Base-by-base conservation (phyloP, 345 rosid genomes). In the Acer saccharum region DNA sequence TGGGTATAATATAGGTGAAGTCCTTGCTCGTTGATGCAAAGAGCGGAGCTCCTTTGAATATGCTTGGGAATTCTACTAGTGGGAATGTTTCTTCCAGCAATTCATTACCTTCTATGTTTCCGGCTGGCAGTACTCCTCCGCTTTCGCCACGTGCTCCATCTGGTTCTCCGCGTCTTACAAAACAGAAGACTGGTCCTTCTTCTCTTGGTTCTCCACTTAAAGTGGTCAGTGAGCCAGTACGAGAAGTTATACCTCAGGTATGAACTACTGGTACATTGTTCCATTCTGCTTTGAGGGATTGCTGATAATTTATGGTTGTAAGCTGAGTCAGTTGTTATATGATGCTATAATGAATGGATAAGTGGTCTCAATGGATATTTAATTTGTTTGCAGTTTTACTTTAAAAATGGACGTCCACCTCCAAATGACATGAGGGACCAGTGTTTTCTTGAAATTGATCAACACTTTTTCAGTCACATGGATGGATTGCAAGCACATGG, bases 231-330 rank as follows among this genome's bases (percentile, higher is more conserved):
- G 99, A 93, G 84, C 93, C 97, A 69, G 86, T 86, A 64, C 88
- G 82, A 80, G 98, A 96, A 85, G 73, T 85, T 35, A 96, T 96
- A 77, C 99, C 99, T 71, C 99, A 92, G 98, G 99, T 96, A 73
- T 77, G 81, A 54, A 20, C n/a, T 39, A 70, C 6, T 41, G 55
- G 29, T 43, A 25, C 6, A 71, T 17, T 66, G 12, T 25, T 57
- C 54, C 27, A 16, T 25, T 16, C 39, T 71, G 20, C 50, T 71
- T 60, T 75, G 61, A 35, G 44, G 20, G 13, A 44, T 13, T 79
- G 65, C 72, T 75, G 5, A 16, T 18, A 29, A 65, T 68, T 16
- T 44, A 72, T 35, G 7, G 29, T 23, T 41, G 54, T 7, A n/a
- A 46, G n/a, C 7, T n/a, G 46, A 29, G 48, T 18, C 14, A 41